Percentiles rank a stretch among this genome's conserved stretches.
Conservation (phyloP, 2,329 filamentous ascomycete species). For the Dactylellina parvicollis region DNA sequence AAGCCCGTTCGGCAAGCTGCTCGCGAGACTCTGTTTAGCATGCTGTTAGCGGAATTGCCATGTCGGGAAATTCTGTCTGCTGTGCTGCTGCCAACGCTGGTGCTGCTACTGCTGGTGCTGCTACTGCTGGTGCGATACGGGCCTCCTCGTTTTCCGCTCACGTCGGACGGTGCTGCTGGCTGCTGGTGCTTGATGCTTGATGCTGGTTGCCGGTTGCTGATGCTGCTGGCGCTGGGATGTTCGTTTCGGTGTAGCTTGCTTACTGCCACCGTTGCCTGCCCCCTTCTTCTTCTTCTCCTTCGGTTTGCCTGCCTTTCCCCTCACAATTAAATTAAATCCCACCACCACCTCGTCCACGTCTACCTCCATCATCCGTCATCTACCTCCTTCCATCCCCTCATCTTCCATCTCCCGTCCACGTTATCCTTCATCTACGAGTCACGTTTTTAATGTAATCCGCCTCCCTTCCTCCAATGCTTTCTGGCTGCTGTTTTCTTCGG, state of each 20-base stretch:
- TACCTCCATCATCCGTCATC: slow-evolving; percentile 20
- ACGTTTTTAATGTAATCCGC: slow-evolving; percentile 50
- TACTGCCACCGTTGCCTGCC: slow-evolving; percentile 12
- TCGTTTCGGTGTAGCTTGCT: not conserved
- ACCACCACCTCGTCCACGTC: slow-evolving; percentile 28
- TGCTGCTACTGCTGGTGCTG: too few relatives aligned
- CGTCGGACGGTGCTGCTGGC: too few relatives aligned
- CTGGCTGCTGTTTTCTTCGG: slow-evolving; percentile 8
- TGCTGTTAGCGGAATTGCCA: slow-evolving; percentile 25
- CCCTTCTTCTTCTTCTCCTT: slow-evolving; percentile 11
- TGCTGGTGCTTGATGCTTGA: not conserved
- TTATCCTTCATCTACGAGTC: slow-evolving; percentile 43
- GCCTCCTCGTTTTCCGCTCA: too few relatives aligned
- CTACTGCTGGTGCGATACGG: too few relatives aligned
- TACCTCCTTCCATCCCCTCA: slow-evolving; percentile 61
- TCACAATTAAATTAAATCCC: slow-evolving; percentile 34
- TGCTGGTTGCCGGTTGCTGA: too few relatives aligned
- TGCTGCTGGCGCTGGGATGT: not conserved
- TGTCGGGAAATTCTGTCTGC: slow-evolving; percentile 21
- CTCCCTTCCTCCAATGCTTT: slow-evolving; percentile 57
- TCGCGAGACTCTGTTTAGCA: slow-evolving; percentile 24
- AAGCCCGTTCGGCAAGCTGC: slow-evolving; percentile 52
- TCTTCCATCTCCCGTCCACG: slow-evolving; percentile 60
- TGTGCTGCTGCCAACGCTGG: slow-evolving; percentile 22
- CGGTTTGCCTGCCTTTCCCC: slow-evolving; percentile 1